Evolutionary conservation across 179 eudicot genomes (phyloP).

Genomic region (Beta macrorhiza): DNA sequence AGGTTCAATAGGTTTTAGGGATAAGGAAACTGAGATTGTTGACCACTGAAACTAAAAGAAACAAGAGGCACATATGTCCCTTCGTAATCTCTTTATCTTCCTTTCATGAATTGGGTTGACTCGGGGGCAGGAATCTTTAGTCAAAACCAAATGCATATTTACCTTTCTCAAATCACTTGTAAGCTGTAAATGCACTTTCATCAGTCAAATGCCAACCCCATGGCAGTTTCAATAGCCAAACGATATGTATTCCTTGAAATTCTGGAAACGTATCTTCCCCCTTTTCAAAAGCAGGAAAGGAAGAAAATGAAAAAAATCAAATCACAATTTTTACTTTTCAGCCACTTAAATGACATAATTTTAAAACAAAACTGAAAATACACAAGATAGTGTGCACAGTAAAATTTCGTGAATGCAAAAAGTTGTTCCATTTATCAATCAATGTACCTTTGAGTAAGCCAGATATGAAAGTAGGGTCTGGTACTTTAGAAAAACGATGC

Average conservation of each 20-base stretch:
- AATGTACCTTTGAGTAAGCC: background rate
- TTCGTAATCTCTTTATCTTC: background rate
- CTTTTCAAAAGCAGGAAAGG: background rate
- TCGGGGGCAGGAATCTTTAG: background rate
- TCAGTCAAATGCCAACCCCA: background rate
- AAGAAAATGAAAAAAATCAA: background rate
- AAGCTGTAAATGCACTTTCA: background rate
- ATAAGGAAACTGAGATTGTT: background rate
- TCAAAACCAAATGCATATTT: background rate
- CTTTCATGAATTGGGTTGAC: background rate
- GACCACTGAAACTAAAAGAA: background rate
- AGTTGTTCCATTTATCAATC: background rate
- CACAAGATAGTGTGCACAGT: no score
- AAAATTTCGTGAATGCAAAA: background rate
- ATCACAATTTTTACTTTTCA: background rate
- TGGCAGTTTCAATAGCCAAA: background rate
- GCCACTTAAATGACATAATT: background rate
- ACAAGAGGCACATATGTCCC: background rate
- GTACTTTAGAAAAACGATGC: no score
- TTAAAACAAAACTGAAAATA: background rate
- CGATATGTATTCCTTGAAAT: background rate
- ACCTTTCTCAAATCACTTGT: background rate
- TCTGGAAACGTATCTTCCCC: background rate
- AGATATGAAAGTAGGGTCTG: background rate
- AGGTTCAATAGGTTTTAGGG: background rate